Conservation (phyloP, 2,329 filamentous ascomycete species). For the Phaeosphaeria sp. region DNA sequence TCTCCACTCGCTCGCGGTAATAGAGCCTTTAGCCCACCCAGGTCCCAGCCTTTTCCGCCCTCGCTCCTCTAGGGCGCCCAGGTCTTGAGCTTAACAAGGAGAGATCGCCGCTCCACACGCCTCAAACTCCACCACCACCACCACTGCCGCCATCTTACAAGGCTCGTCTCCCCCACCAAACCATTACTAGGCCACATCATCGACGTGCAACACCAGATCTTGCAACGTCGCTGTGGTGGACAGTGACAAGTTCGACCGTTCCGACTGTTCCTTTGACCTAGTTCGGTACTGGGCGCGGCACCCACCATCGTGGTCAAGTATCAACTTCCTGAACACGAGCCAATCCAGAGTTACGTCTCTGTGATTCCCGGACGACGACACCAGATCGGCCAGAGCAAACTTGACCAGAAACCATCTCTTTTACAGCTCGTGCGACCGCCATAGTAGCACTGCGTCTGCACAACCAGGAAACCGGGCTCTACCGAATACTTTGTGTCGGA, state of each 20-base stretch:
- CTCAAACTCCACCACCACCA: constrained; percentile 43
- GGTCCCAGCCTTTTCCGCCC: constrained; percentile 56
- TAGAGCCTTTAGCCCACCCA: constrained; percentile 49
- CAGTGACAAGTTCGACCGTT: constrained; percentile 18
- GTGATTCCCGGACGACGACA: constrained; percentile 32
- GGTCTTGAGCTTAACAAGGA: constrained; percentile 58
- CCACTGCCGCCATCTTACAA: constrained; percentile 18
- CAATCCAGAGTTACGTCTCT: constrained; percentile 29
- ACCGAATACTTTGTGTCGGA: constrained; percentile 46
- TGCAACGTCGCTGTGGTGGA: constrained; percentile 34
- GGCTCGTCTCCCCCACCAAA: constrained; percentile 22
- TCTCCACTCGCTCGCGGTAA: constrained; percentile 48
- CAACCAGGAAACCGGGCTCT: constrained; percentile 55
- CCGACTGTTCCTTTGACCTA: constrained; percentile 27
- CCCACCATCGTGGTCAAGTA: constrained; percentile 32
- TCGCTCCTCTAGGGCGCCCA: constrained; percentile 52
- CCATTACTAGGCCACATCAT: constrained; percentile 26
- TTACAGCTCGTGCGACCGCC: constrained; percentile 47
- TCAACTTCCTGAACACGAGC: constrained; percentile 24
- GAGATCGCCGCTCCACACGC: constrained; percentile 53
- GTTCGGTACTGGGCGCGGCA: constrained; percentile 34
- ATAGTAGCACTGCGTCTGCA: constrained; percentile 55
- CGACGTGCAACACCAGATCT: constrained; percentile 45
- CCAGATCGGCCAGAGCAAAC: constrained; percentile 39
- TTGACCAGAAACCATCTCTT: constrained; percentile 42